Evolutionary conservation across 1,139 yeast genomes (phyloP), one percentile per base, ranked within the genome.

Genomic region (Pichia sp.): DNA sequence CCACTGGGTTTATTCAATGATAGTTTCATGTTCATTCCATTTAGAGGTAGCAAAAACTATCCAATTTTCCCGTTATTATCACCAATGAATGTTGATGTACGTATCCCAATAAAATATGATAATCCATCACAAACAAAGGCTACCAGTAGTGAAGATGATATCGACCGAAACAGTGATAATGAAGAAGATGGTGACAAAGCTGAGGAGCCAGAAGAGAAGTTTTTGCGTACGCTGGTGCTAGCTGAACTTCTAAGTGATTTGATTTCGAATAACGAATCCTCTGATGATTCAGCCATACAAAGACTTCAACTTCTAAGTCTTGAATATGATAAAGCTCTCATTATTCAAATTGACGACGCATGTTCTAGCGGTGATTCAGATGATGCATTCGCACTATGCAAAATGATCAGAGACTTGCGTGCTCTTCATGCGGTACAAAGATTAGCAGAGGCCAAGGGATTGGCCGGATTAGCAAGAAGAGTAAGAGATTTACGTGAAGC

Each of bases 371-470:
- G 79, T 41, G 75, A 79, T 47, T 64, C 75, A 38, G 74, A 74
- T 46, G 81, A 82, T 60, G 94, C 95, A 0, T 69, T 78, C 52
- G 81, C 84, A 36, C 63, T 92, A 40, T 88, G 80, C 4, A 74
- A 72, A 53, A 77, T 85, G 58, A 70, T 92, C 55, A 77, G 79
- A 55, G 82, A 80, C 51, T 90, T 83, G 51, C 79, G 83, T 54
- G 95, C 95, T 5, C 67, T 90, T 51, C 75, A 74, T 47, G 96
- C 96, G 0, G 96, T 97, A 1, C 69, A 77, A 28, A 84, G 84
- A 64, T 85, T 92, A 48, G 86, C 95, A 1, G 85, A 85, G 55
- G 75, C 95, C 54, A 78, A 85, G 57, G 88, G 83, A 45, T 71
- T 81, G 59, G 65, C 73, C 36, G 68, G 72, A 7, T 67, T 92